Evolutionary conservation across 371 early-diverging fungal species (phyloP), one percentile per base, ranked within the genome.

Genomic region (Lichtheimia corymbifera): DNA sequence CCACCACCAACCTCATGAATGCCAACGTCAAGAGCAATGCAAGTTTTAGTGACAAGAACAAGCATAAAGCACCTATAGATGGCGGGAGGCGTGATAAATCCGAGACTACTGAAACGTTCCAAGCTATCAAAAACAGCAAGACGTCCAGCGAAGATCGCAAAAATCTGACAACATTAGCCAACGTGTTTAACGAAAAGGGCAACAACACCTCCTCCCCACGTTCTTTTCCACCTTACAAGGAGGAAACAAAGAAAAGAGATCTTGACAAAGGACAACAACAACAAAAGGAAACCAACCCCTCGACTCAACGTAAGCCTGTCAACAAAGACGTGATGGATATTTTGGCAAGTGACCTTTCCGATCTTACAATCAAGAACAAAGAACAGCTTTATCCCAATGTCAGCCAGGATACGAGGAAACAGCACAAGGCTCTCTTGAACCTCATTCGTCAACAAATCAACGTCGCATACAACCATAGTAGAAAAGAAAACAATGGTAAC

Each of bases 1-100:
- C 64, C 9, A 40, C 72, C 1, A 53, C 58, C 2, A 74, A 77
- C 25, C 68, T 66, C 14, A 74, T 66, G 3, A 68, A 65, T n/a
- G 65, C 42, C 18, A 61, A 56, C 44, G n/a, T 27, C 15, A 7
- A 25, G 14, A n/a, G 27, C 1, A 22, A 25, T 18, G 35, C 35
- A 11, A 35, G 35, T 35, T 35, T 35, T 35, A 35, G 11, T 35
- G 35, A 35, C 35, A 63, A 14, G 59, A 54, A 11, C 17, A 20
- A 11, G 15, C 50, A 59, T 51, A 60, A 55, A 13, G 49, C 28
- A 35, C 61, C 65, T 4, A 50, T 50, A 11, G 61, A 50, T 20
- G 52, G 57, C 50, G 35, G 35, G 35, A 60, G 66, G 47, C 55
- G 28, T 0, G 58, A 62, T 17, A 70, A 68, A 24, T 58, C 61